These are phyloP conservation scores for Leccinum subgranulosum DNA, from an alignment of 768 basidiomycete genomes.

Conservation along the genomic window DNA sequence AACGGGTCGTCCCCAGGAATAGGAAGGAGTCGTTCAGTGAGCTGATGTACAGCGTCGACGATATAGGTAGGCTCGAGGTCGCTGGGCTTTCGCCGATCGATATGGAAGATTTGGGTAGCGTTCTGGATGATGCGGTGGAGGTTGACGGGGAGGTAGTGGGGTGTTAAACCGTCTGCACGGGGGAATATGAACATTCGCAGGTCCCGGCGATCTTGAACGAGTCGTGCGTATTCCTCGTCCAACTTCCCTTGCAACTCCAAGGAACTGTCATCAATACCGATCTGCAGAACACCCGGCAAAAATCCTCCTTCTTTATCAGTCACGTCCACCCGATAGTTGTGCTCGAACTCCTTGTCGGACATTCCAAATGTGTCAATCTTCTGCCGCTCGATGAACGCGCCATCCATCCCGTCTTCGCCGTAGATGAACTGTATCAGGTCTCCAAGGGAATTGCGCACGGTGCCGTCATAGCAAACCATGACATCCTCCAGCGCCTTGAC, in stretches of 20 bases:
- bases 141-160: constrained; percentile 93
- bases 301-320: constrained; percentile 82
- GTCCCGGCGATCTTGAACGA: constrained; percentile 69
- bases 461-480: constrained; percentile 96
- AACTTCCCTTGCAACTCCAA: constrained; percentile 79
- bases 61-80: constrained; percentile 89
- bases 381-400: constrained; percentile 95
- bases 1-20: constrained; percentile 84
- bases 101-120: constrained; percentile 94
- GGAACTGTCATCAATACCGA: constrained; percentile 84
- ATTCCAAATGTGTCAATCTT: constrained; percentile 86
- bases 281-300: constrained; percentile 73
- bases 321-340: constrained; percentile 92
- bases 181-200: constrained; percentile 87
- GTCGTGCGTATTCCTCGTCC: constrained; percentile 71
- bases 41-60: constrained; percentile 70
- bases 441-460: constrained; percentile 94
- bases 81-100: constrained; percentile 89
- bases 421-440: constrained; percentile 96
- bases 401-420: constrained; percentile 99
- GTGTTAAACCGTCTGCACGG: constrained; percentile 60
- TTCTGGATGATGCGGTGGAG: constrained; percentile 94
- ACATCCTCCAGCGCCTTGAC: constrained; percentile 99
- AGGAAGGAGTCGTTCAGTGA: constrained; percentile 76
- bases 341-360: constrained; percentile 80